Evolutionary conservation across 1,284 basidiomycete genomes (phyloP), one percentile per base, ranked within the genome.

Genomic region (Ceratobasidium sp.): DNA sequence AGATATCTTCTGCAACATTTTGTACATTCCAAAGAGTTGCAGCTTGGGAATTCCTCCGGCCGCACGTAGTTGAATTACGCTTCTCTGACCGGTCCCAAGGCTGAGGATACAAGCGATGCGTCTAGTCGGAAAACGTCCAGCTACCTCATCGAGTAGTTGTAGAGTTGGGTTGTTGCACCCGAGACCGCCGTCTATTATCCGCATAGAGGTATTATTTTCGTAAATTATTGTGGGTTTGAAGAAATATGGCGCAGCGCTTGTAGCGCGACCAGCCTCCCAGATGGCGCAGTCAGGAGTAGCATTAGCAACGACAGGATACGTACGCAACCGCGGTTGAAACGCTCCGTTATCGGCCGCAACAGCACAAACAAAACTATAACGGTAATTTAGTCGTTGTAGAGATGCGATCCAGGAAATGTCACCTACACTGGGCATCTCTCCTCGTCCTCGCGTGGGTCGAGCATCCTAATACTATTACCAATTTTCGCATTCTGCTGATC

Each of bases 281-380:
- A 76, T 76, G 9, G 49, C 51, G 18, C 61, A 66, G 39, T 76
- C 26, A 7, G 58, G 49, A 9, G 28, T 18, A n/a, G 23, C 28
- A 49, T 60, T 73, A 1, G 23, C 15, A 33, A 23, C 23, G 44
- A 26, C 39, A 1, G n/a, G 7, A 23, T 73, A 73, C 23, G 56
- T 73, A 10, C 70, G 58, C 12, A 73, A 51, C 5, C 40, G 70
- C 6, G 26, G 10, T 53, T 40, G 49, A 9, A 13, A 39, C 18
- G 39, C 56, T 10, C 42, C 26, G 3, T 68, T 68, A 20, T 68
- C 23, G 5, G 28, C 58, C 9, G 39, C 42, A 20, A 49, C 15
- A 10, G 56, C 55, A 28, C 70, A 73, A 5, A 73, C 58, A 51
- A 73, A 73, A 9, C 70, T 73, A 44, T n/a, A 20, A 7, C 20